Base-by-base conservation (phyloP, 306 rosid species). In the Erythrophleum fordii region DNA sequence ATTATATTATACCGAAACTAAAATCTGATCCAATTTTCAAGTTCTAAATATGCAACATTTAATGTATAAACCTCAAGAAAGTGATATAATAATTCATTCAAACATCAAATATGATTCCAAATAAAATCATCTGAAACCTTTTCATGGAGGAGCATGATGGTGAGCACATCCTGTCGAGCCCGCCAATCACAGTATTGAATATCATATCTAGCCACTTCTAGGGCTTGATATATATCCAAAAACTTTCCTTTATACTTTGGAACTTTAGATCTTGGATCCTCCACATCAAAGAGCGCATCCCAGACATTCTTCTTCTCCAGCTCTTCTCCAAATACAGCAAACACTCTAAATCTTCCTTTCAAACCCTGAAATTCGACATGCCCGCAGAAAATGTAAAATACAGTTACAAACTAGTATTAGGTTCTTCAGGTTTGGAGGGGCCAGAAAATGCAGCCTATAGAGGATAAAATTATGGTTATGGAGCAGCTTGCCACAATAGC, bases 151-250 rank as follows among this genome's bases (percentile, higher is more conserved):
- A 89, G 97, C 99, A 92, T 92, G 88, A 93, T 96, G 64, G 97
- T 69, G 23, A 93, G 99, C 64, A 96, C 89, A 16, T 96, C 99
- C 83, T 89, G 99, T 23, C 99, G 93, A 87, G 99, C 99, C 42
- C 97, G 91, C 99, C 99, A 96, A 86, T 96, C 99, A 53, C 90
- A 93, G 78, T 93, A 96, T 45, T 93, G 97, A 86, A 96, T 78
- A 83, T 96, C 99, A 44, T 62, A 85, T 74, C 97, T 90, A 44
- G 95, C 99, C 53, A 96, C 93, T 89, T 96, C 98, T 41, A 92
- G 72, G 35, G 98, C 99, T 88, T 93, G 97, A 66, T 85, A 60
- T 56, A 83, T 82, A 81, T 96, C 97, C 87, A 92, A 79, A 83
- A 93, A 79, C 83, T 96, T 96, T 59, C 98, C 93, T 83, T 96